Percentiles rank a stretch among this genome's conserved stretches.
Evolutionary conservation across 78 protist species (phyloP).

Genomic region (Blattamonas nauphoetae): DNA sequence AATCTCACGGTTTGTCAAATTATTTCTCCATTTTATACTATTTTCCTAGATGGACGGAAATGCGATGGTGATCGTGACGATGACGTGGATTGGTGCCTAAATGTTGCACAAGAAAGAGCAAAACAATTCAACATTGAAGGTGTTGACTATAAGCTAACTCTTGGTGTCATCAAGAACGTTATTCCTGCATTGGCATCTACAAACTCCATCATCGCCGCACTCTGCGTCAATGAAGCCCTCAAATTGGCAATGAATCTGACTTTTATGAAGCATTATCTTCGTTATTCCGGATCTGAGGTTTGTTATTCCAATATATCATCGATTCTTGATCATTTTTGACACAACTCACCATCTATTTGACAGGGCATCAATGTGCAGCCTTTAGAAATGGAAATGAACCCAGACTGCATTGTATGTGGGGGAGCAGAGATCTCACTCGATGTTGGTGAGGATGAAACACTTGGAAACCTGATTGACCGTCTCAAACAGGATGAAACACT

Average conservation of each 20-base stretch:
- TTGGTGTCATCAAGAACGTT: slow-evolving; percentile 82
- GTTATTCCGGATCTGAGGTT: not conserved
- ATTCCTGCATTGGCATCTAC: slow-evolving; percentile 96
- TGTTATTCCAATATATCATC: not conserved
- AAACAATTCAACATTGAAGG: slow-evolving; percentile 58
- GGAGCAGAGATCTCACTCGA: not conserved
- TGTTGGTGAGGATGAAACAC: not conserved
- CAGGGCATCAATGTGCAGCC: too few relatives aligned
- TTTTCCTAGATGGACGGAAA: not conserved
- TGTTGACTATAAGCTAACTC: slow-evolving; percentile 5
- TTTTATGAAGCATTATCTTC: not conserved
- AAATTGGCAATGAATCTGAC: slow-evolving; percentile 62
- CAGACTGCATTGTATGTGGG: not conserved
- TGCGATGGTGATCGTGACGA: slow-evolving; percentile 74
- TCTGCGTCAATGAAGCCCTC: slow-evolving; percentile 62
- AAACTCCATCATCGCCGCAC: slow-evolving; percentile 86
- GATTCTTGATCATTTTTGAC: too few relatives aligned
- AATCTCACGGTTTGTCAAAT: slow-evolving; percentile 31
- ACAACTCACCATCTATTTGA: too few relatives aligned
- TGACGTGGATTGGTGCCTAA: slow-evolving; percentile 77
- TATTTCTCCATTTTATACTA: not conserved
- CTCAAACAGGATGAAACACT: not conserved
- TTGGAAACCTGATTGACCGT: not conserved
- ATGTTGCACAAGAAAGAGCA: slow-evolving; percentile 65
- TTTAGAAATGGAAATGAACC: not conserved